Evolutionary conservation across 2,329 filamentous ascomycete species (phyloP), one percentile per base, ranked within the genome.

Genomic region (Venturia asperata): DNA sequence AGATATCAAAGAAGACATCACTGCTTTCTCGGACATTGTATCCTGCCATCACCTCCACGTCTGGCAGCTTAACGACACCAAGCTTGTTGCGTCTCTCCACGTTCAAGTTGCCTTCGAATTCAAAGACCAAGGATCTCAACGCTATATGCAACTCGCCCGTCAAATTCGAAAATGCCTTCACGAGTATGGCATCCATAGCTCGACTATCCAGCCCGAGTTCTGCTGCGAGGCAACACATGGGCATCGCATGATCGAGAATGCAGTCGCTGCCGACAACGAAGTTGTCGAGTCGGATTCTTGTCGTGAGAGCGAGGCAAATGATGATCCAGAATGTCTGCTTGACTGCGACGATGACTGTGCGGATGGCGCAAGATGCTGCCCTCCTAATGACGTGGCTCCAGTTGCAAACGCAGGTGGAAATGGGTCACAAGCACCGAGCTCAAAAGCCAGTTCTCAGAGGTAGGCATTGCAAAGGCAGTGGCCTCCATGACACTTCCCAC

Each of bases 41-140:
- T 91, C 89, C 74, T 96, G 92, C 73, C 94, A 99, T 77, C 93
- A 99, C 75, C 83, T 99, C 27, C 94, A 99, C 74, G 92, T 99
- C 68, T 99, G 94, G 94, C 93, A 97, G 76, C 84, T 99, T 42
- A 96, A 90, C 19, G 93, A 97, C 74, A 94, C 92, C 63, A 96
- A 97, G 79, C 82, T 96, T 42, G 89, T 99, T 45, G 93, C 94
- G 15, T 94, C 90, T 13, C 85, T 99, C 77, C 94, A 99, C 74
- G 88, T 99, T 56, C 91, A 96, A 75, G 89, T 99, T 27, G 87
- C 87, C 60, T 96, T 96, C 74, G 90, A 92, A 70, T 92, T 96
- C 75, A 88, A 92, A 73, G 90, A 89, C 61, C 86, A 92, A 70
- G 88, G 88, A 52, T 85, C 83, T 0, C 83, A 83, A 64, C 86